These are phyloP conservation scores for Penicillium concentricum DNA, from an alignment of 2,329 filamentous ascomycete species.

Conservation along the genomic window DNA sequence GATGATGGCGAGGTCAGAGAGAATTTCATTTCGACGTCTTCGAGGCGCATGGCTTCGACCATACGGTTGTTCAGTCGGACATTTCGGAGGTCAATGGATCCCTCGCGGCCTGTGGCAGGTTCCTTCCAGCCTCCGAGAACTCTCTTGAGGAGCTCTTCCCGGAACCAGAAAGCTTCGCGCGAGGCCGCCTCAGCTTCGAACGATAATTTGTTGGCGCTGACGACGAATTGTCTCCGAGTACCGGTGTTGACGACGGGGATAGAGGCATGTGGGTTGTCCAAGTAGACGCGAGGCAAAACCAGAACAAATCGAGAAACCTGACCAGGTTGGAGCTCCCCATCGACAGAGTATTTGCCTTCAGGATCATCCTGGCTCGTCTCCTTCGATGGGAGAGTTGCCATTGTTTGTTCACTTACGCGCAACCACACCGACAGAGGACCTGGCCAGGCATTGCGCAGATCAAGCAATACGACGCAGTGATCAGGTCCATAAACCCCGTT, in stretches of 20 bases:
- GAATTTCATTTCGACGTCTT: conserved; percentile 70
- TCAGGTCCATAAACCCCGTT: conserved; percentile 51
- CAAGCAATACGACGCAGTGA: conserved; percentile 76
- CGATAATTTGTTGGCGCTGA: conserved; percentile 74
- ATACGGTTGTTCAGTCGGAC: conserved; percentile 73
- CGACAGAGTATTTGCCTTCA: conserved; percentile 32
- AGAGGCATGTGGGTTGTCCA: conserved; percentile 72
- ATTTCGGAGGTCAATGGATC: conserved; percentile 72
- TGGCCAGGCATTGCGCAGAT: conserved; percentile 88
- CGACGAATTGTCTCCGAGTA: conserved; percentile 87
- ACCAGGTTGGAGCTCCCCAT: conserved; percentile 55
- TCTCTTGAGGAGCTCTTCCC: conserved; percentile 72
- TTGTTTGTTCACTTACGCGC: conserved; percentile 40
- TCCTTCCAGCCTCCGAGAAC: conserved; percentile 72
- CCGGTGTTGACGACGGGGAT: conserved; percentile 79
- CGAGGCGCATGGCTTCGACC: conserved; percentile 78
- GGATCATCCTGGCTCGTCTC: conserved; percentile 19
- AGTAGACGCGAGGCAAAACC: conserved; percentile 70
- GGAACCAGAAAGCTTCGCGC: conserved; percentile 88
- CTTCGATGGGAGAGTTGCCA: conserved; percentile 3
- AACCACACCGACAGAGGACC: conserved; percentile 70
- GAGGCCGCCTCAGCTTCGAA: conserved; percentile 75
- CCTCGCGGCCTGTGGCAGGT: conserved; percentile 57
- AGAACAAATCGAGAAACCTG: conserved; percentile 72
- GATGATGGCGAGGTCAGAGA: conserved; percentile 38